phyloP scores from a whole-genome alignment of 345 rosid species.

The Ceriops decandra region DNA sequence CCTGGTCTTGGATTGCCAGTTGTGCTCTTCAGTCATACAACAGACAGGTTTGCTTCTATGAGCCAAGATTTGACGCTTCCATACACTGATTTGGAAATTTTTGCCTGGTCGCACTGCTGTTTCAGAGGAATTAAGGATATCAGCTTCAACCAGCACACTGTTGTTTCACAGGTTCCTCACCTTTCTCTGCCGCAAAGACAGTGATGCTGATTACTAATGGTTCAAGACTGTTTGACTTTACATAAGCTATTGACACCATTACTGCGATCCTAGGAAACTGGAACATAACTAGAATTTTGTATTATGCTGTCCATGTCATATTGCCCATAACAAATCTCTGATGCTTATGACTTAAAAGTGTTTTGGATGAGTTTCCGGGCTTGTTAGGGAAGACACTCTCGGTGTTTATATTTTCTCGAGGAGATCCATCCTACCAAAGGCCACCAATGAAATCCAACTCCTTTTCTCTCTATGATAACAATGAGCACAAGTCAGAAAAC shows the following conservation, averaged over 20 bases:
- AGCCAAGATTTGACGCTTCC: slow-evolving; percentile 93
- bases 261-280: slow-evolving; percentile 8
- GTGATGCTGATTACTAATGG: slow-evolving; percentile 9
- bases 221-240: slow-evolving; percentile 5
- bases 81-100: slow-evolving; percentile 26
- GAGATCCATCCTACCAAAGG: too few relatives aligned
- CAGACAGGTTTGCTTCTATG: slow-evolving; percentile 93
- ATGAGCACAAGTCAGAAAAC: too few relatives aligned
- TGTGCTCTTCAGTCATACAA: slow-evolving; percentile 95
- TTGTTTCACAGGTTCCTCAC: neutral
- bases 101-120: neutral
- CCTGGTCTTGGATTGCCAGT: slow-evolving; percentile 95
- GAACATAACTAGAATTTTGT: neutral
- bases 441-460: too few relatives aligned
- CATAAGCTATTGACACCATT: neutral
- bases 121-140: slow-evolving; percentile 11
- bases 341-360: neutral
- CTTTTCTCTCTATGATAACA: too few relatives aligned
- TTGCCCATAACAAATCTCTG: slow-evolving; percentile 1
- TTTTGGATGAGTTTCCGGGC: too few relatives aligned
- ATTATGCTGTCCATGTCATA: slow-evolving; percentile 3
- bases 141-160: slow-evolving; percentile 8
- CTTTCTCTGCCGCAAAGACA: neutral
- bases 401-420: too few relatives aligned
- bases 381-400: too few relatives aligned